Base-by-base conservation (phyloP, 2,329 filamentous ascomycete species). In the Aspergillus glaucus region DNA sequence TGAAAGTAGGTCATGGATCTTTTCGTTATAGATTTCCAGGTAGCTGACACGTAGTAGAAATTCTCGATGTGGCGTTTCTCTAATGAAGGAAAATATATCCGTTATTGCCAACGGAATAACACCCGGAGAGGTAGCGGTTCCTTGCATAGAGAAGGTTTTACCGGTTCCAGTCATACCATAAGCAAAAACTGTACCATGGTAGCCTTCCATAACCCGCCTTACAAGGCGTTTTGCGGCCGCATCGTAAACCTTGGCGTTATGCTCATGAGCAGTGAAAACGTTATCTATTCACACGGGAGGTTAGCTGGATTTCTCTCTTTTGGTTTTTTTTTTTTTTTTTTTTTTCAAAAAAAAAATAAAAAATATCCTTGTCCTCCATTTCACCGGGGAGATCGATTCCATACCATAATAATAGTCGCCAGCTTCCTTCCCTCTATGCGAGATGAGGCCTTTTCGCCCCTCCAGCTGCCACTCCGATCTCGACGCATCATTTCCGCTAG, bases 111-210 rank as follows among this genome's bases (percentile, higher is more conserved):
- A 77, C 6, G 93, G 93, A 48, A 98, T 98, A 24, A 98, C 93
- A 73, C 93, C 93, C 1, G 93, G 93, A 36, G 90, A 95, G 2
- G 88, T 88, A 42, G 91, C 90, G 9, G 93, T 98, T 59, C 93
- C 93, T 74, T 98, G 93, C 93, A 98, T 98, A 36, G 92, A 97
- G 68, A 97, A 98, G 0, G 93, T 98, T 75, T 98, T 98, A 58
- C 93, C 93, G 0, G 93, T 97, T 53, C 93, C 93, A 3, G 93
- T 98, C 91, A 97, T 97, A 64, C 93, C 93, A 67, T 98, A 98
- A 15, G 92, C 92, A 67, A 98, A 97, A 21, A 98, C 93, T 1
- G 93, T 98, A 50, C 92, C 93, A 63, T 97, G 92, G 67, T 97
- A 98, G 39, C 93, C 93, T 74, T 98, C 93, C 93, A 98, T 98